Conservation (phyloP, 345 rosid genomes). For the Pistacia atlantica region DNA sequence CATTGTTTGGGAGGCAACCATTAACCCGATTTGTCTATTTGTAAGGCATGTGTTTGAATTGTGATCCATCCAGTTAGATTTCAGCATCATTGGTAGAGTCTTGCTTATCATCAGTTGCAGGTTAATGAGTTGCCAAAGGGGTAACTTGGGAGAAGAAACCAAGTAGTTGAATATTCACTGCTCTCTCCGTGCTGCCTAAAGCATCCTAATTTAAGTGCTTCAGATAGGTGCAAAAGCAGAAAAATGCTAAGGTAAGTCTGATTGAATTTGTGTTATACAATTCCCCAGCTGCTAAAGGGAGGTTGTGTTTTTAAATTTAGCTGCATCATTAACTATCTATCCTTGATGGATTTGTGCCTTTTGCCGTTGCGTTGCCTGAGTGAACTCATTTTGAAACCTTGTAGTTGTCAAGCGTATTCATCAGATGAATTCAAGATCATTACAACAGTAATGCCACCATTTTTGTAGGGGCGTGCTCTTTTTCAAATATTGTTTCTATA, state of each 20-base stretch:
- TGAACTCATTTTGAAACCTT: neutral
- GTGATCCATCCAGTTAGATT: neutral
- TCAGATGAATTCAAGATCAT: neutral
- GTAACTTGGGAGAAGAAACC: neutral
- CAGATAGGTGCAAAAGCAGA: neutral
- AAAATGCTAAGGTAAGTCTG: neutral
- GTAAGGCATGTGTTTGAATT: neutral
- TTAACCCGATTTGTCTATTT: neutral
- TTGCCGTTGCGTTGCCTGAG: neutral
- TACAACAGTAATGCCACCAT: neutral
- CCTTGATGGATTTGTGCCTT: neutral
- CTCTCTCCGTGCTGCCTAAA: neutral
- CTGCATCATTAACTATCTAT: neutral
- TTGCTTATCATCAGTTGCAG: neutral
- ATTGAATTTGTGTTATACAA: neutral
- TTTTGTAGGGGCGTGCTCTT: too few species aligned
- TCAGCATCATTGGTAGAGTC: neutral
- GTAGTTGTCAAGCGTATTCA: neutral
- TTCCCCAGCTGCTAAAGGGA: neutral
- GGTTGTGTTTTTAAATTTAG: neutral
- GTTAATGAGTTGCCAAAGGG: neutral
- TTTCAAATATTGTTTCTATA: too few species aligned
- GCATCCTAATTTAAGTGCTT: neutral
- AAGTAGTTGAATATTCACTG: neutral
- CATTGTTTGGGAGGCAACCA: neutral